Evolutionary conservation across 495 filamentous ascomycete species (phyloP), one percentile per base, ranked within the genome.

Genomic region (Aspergillus biplanus): DNA sequence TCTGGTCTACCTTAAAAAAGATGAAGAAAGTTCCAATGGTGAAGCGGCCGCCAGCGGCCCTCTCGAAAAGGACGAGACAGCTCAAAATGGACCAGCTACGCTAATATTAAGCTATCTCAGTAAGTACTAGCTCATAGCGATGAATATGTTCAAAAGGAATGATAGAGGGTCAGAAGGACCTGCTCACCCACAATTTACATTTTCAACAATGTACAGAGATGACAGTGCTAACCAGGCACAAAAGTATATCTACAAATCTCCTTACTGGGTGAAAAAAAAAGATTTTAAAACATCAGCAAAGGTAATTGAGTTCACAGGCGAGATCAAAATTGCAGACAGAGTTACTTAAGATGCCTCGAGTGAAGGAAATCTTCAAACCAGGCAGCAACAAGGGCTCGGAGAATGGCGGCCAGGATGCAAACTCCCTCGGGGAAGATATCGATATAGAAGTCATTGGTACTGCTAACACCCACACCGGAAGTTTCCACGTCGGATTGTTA

Each of bases 271-370:
- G 7, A 82, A 93, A 65, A 87, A 92, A 89, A 94, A 18, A 86
- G 81, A 18, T 83, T 98, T 49, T 89, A 97, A 56, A 93, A 86
- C 46, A 85, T 99, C 58, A 89, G 90, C 56, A 95, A 99, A 76
- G 96, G 98, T 67, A 84, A 97, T 18, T 99, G 16, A 94, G 93
- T 12, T 96, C 89, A 89, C 96, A 93, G 93, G 92, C 92, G 12
- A 98, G 98, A 72, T 84, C 93, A 1, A 86, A 84, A 37, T 99
- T 95, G 95, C 93, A 97, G 74, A 79, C 85, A 27, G 90, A 92
- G 0, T 78, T 97, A 0, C 86, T 82, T 1, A 83, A 87, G 16
- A 97, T 97, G 74, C 82, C 98, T 7, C 84, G 86, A 3, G 74
- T 98, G 33, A 75, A 80, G 46, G 80, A 90, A 44, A 84, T 95